Base-by-base conservation (phyloP, 129 eudicot genomes). In the Solidago caesia region DNA sequence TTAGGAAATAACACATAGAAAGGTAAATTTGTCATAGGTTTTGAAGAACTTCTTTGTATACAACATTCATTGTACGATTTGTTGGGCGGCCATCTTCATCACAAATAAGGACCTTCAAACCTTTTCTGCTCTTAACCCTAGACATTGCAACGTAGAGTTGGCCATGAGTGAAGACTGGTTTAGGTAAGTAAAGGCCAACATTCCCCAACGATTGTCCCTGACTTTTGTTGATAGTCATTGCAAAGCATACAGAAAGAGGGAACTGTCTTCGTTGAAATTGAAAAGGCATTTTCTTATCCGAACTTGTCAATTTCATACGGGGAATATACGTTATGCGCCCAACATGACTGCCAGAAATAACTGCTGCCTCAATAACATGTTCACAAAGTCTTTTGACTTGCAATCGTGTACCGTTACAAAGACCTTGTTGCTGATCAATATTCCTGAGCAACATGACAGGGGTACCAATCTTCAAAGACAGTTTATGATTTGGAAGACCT, bases 391-490 rank as follows among this genome's bases (percentile, higher is more conserved):
- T 14, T 7, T 41, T 68, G 1, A 45, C 15, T 2, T 9, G 72
- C 4, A 68, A 16, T 8, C 56, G 7, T 2, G 57, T 68, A 16
- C 33, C 43, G 16, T 45, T 68, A 13, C 72, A 68, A 9, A 68
- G 45, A 7, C 57, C 58, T 9, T 15, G 9, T n/a, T 21, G 7
- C 7, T 44, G 6, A 11, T 45, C 57, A 8, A 68, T 68, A 7
- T 68, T 68, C 5, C 57, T 9, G 7, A 68, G 56, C 12, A 68
- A 45, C 57, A 68, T 68, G 6, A 68, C 42, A 7, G 57, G 72
- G 4, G 47, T 41, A 8, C 3, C 42, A 7, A 67, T 53, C 9
- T 45, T 67, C 13, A 45, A 15, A 6, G 11, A n/a, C 11, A 69
- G 33, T 7, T 11, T 13, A 7, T 49, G 74, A 14, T 69, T 69